Evolutionary conservation across 1,284 basidiomycete species (phyloP).

Genomic region (Apiotrichum porosum): DNA sequence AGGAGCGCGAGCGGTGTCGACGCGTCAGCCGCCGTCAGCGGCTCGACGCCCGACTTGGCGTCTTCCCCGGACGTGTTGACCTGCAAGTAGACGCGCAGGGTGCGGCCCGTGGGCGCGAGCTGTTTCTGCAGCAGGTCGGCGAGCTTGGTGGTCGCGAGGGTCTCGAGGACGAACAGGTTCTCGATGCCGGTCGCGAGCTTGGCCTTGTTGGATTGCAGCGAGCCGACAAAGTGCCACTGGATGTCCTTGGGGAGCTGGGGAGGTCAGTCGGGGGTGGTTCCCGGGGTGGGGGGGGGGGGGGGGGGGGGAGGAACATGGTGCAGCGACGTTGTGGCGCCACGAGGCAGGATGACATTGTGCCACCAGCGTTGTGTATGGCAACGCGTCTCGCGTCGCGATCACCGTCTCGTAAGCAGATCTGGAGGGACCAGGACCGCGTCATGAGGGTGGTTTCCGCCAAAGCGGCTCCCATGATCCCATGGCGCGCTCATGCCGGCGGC

Average conservation of each 20-base stretch:
- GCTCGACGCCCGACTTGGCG: constrained; percentile 77
- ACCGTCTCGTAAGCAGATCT: too few relatives aligned
- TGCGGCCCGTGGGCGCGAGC: constrained; percentile 53
- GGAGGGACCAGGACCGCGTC: too few relatives aligned
- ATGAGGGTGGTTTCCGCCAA: too few relatives aligned
- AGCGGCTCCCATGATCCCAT: too few relatives aligned
- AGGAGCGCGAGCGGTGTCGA: constrained; percentile 58
- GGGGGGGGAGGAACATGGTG: background rate
- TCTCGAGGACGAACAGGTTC: constrained; percentile 85
- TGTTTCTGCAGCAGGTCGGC: constrained; percentile 79
- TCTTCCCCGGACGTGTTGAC: constrained; percentile 92
- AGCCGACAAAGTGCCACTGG: constrained; percentile 95
- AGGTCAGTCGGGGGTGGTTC: background rate
- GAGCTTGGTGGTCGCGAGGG: constrained; percentile 78
- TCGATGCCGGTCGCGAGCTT: constrained; percentile 83
- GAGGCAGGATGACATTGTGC: too few relatives aligned
- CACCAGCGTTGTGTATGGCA: too few relatives aligned
- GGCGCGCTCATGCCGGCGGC: too few relatives aligned
- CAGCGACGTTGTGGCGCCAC: too few relatives aligned
- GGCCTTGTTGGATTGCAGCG: constrained; percentile 90
- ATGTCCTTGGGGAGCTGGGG: constrained; percentile 72
- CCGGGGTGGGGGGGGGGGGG: too few relatives aligned
- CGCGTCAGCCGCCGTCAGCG: constrained; percentile 50
- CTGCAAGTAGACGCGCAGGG: constrained; percentile 77
- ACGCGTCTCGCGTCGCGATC: too few relatives aligned